Conservation (phyloP, 106 monocot genomes). For the Vanilla planifolia region DNA sequence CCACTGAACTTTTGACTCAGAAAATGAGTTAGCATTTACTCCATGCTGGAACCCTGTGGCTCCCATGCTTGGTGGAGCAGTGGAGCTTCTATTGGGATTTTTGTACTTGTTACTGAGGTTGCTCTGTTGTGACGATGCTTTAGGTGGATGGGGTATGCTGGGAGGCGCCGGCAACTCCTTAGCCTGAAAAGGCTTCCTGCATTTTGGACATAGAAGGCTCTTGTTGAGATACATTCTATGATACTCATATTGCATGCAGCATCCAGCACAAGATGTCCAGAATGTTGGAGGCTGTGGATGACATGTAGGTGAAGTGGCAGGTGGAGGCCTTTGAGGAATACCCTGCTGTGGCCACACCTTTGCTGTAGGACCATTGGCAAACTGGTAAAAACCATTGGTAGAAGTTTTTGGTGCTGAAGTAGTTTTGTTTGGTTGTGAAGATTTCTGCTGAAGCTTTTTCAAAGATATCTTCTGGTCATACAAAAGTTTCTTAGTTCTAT, state of each 20-base stretch:
- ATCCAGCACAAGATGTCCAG: conserved; percentile 46
- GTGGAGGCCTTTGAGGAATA: neutral
- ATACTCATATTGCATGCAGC: conserved; percentile 57
- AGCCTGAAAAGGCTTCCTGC: conserved; percentile 37
- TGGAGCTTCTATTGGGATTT: neutral
- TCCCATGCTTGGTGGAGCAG: neutral
- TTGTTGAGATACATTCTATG: conserved; percentile 42
- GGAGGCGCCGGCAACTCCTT: conserved; percentile 3
- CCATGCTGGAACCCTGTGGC: conserved; percentile 1
- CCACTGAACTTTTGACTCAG: conserved; percentile 1
- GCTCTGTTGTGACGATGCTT: conserved; percentile 10
- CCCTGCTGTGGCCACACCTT: neutral
- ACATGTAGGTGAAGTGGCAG: conserved; percentile 2
- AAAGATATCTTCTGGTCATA: conserved; percentile 18
- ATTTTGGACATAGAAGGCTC: conserved; percentile 47
- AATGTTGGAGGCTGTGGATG: conserved; percentile 21
- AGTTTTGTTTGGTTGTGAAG: neutral
- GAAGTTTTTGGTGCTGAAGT: neutral
- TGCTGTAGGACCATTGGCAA: conserved; percentile 3
- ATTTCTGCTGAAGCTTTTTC: conserved; percentile 4
- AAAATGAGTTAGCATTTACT: neutral
- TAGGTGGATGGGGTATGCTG: neutral
- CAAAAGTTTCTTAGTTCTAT: conserved; percentile 13
- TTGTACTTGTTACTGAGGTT: conserved; percentile 6
- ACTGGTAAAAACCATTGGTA: conserved; percentile 5